Conservation (phyloP, 805 yeast species). For the Yamadazyma kitorensis region DNA sequence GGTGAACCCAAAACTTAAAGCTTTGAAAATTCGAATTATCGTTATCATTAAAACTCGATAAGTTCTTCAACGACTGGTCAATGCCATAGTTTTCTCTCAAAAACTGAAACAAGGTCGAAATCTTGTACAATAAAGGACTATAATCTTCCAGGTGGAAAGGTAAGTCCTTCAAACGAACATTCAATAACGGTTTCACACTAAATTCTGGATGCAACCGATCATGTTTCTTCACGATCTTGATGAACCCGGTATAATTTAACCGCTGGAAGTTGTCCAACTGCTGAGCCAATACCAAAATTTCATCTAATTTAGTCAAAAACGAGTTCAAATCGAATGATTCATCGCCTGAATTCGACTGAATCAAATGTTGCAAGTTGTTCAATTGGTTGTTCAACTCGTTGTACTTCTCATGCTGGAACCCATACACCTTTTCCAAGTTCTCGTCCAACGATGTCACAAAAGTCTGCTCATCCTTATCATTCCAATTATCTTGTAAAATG, state of each 20-base stretch:
- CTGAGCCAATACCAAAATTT: constrained; percentile 68
- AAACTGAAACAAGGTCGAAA: constrained; percentile 76
- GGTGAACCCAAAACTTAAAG: constrained; percentile 93
- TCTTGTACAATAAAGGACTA: constrained; percentile 82
- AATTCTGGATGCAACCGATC: constrained; percentile 85
- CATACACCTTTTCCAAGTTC: constrained; percentile 73
- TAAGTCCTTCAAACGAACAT: constrained; percentile 79
- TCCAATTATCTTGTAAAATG: constrained; percentile 49
- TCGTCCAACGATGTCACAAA: constrained; percentile 67
- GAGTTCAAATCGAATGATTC: constrained; percentile 53
- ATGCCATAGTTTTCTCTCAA: constrained; percentile 69
- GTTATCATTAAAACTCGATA: constrained; percentile 46
- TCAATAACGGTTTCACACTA: constrained; percentile 86
- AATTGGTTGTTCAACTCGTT: constrained; percentile 64
- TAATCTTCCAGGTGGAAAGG: constrained; percentile 96
- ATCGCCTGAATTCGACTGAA: constrained; percentile 38
- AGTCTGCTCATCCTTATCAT: constrained; percentile 66
- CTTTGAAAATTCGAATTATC: constrained; percentile 49
- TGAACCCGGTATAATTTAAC: constrained; percentile 90
- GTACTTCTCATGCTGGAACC: constrained; percentile 67
- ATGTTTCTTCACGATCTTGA: constrained; percentile 93
- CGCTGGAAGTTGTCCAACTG: constrained; percentile 89
- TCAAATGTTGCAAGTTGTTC: constrained; percentile 57
- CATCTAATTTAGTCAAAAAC: constrained; percentile 72
- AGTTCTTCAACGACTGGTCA: constrained; percentile 45